Conservation (phyloP, 169 alveolate species). For the Plasmodium relictum region DNA sequence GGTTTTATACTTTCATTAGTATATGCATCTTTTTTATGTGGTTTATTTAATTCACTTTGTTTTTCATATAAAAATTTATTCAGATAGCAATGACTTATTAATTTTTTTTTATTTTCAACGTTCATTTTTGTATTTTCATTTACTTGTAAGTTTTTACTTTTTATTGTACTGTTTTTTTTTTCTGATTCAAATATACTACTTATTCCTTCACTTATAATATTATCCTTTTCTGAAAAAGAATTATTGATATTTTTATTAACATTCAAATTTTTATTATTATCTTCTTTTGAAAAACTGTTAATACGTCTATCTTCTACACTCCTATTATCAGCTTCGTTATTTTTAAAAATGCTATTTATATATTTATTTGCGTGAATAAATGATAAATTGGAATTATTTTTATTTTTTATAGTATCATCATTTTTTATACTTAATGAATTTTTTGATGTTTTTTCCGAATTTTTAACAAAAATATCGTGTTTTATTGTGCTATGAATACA, state of each 20-base stretch:
- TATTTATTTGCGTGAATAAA: conserved; percentile 26
- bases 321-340: conserved; percentile 6
- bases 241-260: neutral
- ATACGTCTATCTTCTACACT: conserved; percentile 19
- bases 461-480: conserved; percentile 34
- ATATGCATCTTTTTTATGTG: neutral
- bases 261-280: neutral
- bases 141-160: neutral
- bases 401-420: conserved; percentile 21
- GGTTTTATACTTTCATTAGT: neutral
- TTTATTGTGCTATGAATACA: conserved; percentile 27
- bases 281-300: conserved; percentile 26
- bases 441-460: conserved; percentile 31
- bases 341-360: conserved; percentile 44
- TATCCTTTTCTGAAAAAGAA: neutral
- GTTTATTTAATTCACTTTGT: conserved; percentile 1
- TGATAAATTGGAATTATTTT: conserved; percentile 32
- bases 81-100: neutral
- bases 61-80: conserved; percentile 32
- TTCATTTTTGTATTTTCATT: neutral
- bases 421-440: conserved; percentile 15
- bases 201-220: neutral
- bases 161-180: conserved; percentile 21
- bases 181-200: conserved; percentile 12
- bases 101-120: conserved; percentile 7